Base-by-base conservation (phyloP, 2,329 filamentous ascomycete species). In the Aphanoascus verrucosus region DNA sequence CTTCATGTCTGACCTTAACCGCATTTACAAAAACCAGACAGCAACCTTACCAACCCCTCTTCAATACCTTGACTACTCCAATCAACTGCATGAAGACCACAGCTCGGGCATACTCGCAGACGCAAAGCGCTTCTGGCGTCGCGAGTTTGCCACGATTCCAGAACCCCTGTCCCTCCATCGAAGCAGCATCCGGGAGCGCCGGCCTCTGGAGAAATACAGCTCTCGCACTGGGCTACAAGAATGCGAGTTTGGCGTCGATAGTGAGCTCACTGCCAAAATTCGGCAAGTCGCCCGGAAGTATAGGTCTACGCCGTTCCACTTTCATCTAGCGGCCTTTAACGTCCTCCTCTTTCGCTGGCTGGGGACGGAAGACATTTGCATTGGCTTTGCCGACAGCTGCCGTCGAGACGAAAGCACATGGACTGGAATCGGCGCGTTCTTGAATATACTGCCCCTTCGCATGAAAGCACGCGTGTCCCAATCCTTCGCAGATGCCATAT, bases 381-480 rank as follows among this genome's bases (percentile, higher is more conserved):
- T 80, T 49, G 77, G 76, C 4, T 65, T 78, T 8, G 69, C 69
- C 0, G 75, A 79, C 59, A 72, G 72, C 1, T 71, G 70, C 47
- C 62, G 72, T 1, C 58, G 48, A 0, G 70, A 75, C 1, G 54
- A 52, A 9, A 55, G 65, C 1, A 52, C 67, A 1, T 54, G 61
- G 6, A 52, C 59, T 0, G 76, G 62, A 2, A 60, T 79, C 1
- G 78, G 78, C 1, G 61, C 70, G 41, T 73, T 74, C 40, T 55
- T 79, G 1, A 79, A 80, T 54, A 59, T 79, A 0, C 62, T 80
- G 0, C 69, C 77, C 1, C 45, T 79, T 0, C 64, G 66, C 0
- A 71, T 78, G n/a, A n/a, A n/a, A n/a, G n/a, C n/a, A n/a, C n/a
- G n/a, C n/a, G n/a, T n/a, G n/a, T n/a, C n/a, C n/a, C n/a, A n/a